These are phyloP conservation scores for Phylloporus arenicola DNA, from an alignment of 768 basidiomycete genomes.

Conservation along the genomic window DNA sequence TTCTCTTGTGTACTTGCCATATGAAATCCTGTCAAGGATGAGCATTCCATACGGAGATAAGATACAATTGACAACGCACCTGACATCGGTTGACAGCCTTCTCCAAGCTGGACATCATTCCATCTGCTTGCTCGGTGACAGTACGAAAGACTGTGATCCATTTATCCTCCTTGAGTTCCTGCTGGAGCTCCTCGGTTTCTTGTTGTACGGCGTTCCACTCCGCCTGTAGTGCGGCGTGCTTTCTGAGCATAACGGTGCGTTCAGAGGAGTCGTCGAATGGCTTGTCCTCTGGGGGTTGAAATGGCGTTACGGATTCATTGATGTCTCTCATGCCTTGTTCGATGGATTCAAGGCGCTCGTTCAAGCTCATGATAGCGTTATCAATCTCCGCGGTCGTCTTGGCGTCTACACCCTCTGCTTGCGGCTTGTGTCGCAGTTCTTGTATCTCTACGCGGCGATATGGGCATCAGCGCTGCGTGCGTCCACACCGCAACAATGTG, in stretches of 20 bases:
- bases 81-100: slow-evolving; percentile 89
- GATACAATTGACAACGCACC: slow-evolving; percentile 40
- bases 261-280: slow-evolving; percentile 41
- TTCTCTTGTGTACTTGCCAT: slow-evolving; percentile 66
- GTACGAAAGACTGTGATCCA: slow-evolving; percentile 95
- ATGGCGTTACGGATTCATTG: slow-evolving; percentile 59
- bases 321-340: slow-evolving; percentile 66
- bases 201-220: slow-evolving; percentile 83
- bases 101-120: slow-evolving; percentile 95
- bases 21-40: slow-evolving; percentile 64
- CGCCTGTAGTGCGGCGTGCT: slow-evolving; percentile 62
- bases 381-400: slow-evolving; percentile 70
- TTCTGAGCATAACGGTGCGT: slow-evolving; percentile 50
- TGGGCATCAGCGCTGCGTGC: slow-evolving; percentile 9
- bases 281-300: slow-evolving; percentile 44
- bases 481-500: neutral
- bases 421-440: slow-evolving; percentile 85
- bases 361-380: slow-evolving; percentile 70
- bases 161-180: slow-evolving; percentile 95
- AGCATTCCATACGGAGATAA: neutral
- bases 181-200: slow-evolving; percentile 74
- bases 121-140: slow-evolving; percentile 90
- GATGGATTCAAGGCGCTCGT: slow-evolving; percentile 72
- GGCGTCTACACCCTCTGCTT: slow-evolving; percentile 48
- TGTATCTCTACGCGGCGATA: slow-evolving; percentile 64